phyloP scores from a whole-genome alignment of 2,329 filamentous ascomycete species.

The Diaporthe velutina region DNA sequence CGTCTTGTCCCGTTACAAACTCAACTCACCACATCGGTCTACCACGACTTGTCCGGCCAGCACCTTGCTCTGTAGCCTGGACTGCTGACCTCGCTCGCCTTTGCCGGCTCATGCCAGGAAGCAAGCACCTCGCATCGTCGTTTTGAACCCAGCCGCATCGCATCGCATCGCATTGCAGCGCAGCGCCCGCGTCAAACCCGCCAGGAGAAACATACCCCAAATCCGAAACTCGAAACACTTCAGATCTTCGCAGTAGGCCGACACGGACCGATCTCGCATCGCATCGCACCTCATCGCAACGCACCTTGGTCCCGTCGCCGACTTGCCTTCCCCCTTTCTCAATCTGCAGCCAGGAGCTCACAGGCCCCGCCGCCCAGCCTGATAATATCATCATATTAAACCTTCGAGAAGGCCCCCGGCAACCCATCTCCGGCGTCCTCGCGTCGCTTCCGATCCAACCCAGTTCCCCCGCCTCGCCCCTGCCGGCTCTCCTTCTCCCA shows the following conservation, averaged over 20 bases:
- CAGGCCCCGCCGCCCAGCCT: conserved; percentile 23
- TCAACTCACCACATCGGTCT: conserved; percentile 4
- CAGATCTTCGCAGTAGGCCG: conserved; percentile 17
- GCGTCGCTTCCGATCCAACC: neutral
- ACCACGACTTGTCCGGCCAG: conserved; percentile 3
- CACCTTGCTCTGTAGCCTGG: neutral
- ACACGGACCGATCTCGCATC: conserved; percentile 28
- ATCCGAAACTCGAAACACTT: conserved; percentile 38
- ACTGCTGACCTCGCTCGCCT: neutral
- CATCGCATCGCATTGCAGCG: neutral
- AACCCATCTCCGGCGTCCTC: neutral
- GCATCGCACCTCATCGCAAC: conserved; percentile 2
- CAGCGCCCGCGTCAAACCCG: neutral
- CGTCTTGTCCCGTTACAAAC: conserved; percentile 1
- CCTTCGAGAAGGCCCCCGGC: neutral
- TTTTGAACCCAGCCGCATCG: neutral
- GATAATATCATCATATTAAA: conserved; percentile 9
- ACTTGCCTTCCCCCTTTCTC: neutral
- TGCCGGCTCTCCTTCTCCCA: neutral
- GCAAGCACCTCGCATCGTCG: neutral
- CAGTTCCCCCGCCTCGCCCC: no score
- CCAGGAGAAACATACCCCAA: conserved; percentile 23
- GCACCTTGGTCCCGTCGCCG: conserved; percentile 7
- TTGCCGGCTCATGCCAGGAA: neutral
- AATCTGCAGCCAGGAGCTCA: conserved; percentile 16